Base-by-base conservation (phyloP, 1,139 yeast species). In the Geotrichum australiense region DNA sequence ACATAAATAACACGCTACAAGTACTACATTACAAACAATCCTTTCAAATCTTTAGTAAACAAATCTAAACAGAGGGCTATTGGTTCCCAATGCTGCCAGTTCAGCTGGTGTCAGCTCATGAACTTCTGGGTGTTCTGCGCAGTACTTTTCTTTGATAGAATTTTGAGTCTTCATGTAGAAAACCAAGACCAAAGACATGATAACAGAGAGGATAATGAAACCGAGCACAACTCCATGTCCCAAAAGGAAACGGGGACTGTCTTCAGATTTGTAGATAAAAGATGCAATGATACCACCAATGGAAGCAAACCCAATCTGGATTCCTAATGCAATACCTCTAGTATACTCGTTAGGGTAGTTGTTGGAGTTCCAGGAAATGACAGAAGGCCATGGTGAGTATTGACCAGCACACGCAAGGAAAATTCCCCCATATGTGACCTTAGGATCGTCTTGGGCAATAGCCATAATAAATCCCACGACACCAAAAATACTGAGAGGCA, bases 271-370 rank as follows among this genome's bases (percentile, higher is more conserved):
- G 54, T 64, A 66, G 22, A 65, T 61, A 47, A 64, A 68, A 15
- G 66, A 65, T 21, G 65, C 62, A 47, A 67, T 54, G 15, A 61
- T 64, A 37, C 71, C 72, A 8, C 70, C 60, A 2, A 31, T 32
- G 5, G 44, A 41, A 2, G 40, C 44, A 27, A 41, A 35, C n/a
- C 44, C 44, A 22, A 41, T 36, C 25, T 41, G 44, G 24, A 41
- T 24, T 20, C 44, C 44, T 35, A 41, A 23, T n/a, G 44, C 39
- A 35, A 41, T 41, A 19, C 44, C 40, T 5, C 44, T 35, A 14
- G 40, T 20, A 18, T 34, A 29, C 3, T 26, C 14, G 26, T 41
- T 41, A 22, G 44, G 40, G 14, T 21, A 32, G 26, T 35, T 36
- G 34, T 41, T 41, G 15, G 44, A 31, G 28, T 41, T 41, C 44